Evolutionary conservation across 768 basidiomycete genomes (phyloP).

Genomic region (Gautieria morchelliformis): DNA sequence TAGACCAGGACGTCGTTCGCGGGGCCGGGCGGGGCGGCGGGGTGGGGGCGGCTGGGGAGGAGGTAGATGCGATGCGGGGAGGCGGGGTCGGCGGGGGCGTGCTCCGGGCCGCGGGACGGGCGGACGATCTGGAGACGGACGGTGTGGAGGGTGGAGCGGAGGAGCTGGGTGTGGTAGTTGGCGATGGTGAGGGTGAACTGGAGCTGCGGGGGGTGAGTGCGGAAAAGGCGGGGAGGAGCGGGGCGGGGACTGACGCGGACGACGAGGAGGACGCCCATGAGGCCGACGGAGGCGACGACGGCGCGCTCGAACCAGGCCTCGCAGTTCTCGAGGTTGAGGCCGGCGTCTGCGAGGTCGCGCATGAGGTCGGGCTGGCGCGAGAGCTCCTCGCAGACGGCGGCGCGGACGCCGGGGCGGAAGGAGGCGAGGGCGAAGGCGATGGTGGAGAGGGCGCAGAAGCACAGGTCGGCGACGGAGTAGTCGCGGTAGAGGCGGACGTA

Average conservation of each 20-base stretch:
- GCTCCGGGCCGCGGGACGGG: too few relatives aligned
- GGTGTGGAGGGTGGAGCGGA: constrained; percentile 17
- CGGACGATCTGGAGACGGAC: constrained; percentile 21
- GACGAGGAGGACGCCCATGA: constrained; percentile 53
- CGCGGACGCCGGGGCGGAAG: constrained; percentile 44
- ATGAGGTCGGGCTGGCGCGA: constrained; percentile 69
- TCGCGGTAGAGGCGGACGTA: constrained; percentile 76
- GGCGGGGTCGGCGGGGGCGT: too few relatives aligned
- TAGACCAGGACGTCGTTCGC: constrained; percentile 40
- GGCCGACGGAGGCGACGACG: constrained; percentile 45
- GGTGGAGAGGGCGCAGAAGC: constrained; percentile 54
- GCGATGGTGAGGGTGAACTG: constrained; percentile 71
- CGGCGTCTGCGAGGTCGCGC: constrained; percentile 59
- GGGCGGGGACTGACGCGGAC: constrained; percentile 37
- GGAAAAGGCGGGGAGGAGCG: neutral
- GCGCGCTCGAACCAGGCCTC: constrained; percentile 70
- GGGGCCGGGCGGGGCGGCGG: constrained; percentile 13
- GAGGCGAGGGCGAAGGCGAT: constrained; percentile 47
- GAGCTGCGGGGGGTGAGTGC: constrained; percentile 31
- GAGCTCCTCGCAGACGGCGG: constrained; percentile 63
- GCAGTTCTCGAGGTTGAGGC: constrained; percentile 71
- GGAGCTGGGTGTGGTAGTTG: constrained; percentile 49
- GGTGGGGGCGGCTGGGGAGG: constrained; percentile 32
- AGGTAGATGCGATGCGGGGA: constrained; percentile 60
- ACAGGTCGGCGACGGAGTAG: constrained; percentile 72